Evolutionary conservation across 768 basidiomycete genomes (phyloP).

Genomic region (Paxillus involutus): DNA sequence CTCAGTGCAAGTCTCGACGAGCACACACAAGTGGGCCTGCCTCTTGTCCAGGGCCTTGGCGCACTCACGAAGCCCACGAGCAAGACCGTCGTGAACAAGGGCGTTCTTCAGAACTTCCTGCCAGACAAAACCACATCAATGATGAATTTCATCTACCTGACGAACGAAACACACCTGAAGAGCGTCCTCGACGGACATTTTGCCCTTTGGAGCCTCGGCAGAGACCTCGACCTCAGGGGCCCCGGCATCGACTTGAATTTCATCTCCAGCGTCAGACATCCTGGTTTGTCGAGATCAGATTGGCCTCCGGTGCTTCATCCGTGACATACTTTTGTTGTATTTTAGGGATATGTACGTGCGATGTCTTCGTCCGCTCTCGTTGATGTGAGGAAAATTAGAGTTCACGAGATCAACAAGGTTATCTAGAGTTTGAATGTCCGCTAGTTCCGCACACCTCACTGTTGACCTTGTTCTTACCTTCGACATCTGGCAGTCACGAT

Average conservation of each 20-base stretch:
- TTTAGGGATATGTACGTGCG: constrained; percentile 22
- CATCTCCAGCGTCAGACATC: constrained; percentile 99
- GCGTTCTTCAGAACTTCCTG: constrained; percentile 99
- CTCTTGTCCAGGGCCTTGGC: constrained; percentile 99
- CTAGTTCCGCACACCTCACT: constrained; percentile 32
- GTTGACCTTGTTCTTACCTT: background rate
- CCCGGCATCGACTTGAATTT: constrained; percentile 71
- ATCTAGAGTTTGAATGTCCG: constrained; percentile 48
- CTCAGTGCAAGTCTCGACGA: constrained; percentile 98
- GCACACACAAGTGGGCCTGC: constrained; percentile 96
- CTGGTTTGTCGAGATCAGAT: constrained; percentile 30
- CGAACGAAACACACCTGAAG: constrained; percentile 60
- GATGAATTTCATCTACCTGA: background rate
- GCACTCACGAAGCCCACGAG: constrained; percentile 95
- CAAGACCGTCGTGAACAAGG: constrained; percentile 96
- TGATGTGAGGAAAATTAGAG: constrained; percentile 72
- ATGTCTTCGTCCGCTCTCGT: constrained; percentile 97
- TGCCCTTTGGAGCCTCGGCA: constrained; percentile 90
- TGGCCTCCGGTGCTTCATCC: constrained; percentile 9
- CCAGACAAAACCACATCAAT: constrained; percentile 6
- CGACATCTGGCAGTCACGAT: background rate
- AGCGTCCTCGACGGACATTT: constrained; percentile 93
- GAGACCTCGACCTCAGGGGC: constrained; percentile 77
- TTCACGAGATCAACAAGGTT: constrained; percentile 37
- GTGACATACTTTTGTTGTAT: constrained; percentile 39